Conservation (phyloP, 495 filamentous ascomycete species). For the Hypomontagnella monticulosa region DNA sequence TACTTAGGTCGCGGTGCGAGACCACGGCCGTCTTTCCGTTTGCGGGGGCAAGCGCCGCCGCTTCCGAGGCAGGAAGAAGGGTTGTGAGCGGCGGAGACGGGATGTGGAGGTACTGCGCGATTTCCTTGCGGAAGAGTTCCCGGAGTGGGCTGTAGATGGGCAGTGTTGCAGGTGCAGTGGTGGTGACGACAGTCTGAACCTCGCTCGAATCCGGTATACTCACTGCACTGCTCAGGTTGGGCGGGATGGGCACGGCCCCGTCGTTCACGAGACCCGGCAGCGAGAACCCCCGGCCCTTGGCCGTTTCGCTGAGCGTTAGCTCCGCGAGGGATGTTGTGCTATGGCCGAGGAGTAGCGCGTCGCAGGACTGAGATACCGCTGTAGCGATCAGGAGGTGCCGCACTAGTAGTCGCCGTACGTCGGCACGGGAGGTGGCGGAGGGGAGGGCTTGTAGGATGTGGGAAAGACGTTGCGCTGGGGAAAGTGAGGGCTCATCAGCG, state of each 20-base stretch:
- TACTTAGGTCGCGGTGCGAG: slow-evolving; percentile 79
- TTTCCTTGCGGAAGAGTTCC: slow-evolving; percentile 83
- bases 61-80: slow-evolving; percentile 51
- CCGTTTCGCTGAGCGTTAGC: slow-evolving; percentile 83
- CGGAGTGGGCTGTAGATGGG: slow-evolving; percentile 75
- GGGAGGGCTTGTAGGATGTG: slow-evolving; percentile 66
- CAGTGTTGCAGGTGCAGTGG: slow-evolving; percentile 20
- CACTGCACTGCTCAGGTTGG: slow-evolving; percentile 50
- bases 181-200: not conserved
- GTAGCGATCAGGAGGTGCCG: slow-evolving; percentile 73
- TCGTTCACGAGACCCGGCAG: slow-evolving; percentile 85
- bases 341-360: slow-evolving; percentile 81
- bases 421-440: slow-evolving; percentile 76
- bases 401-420: slow-evolving; percentile 75
- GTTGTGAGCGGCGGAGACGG: slow-evolving; percentile 60
- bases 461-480: slow-evolving; percentile 57
- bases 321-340: slow-evolving; percentile 89
- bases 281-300: slow-evolving; percentile 86
- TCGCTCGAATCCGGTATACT: slow-evolving; percentile 16
- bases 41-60: not conserved
- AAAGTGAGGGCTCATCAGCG: slow-evolving; percentile 31
- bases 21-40: slow-evolving; percentile 55
- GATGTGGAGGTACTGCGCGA: slow-evolving; percentile 68
- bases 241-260: slow-evolving; percentile 68
- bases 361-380: slow-evolving; percentile 67